Percentiles rank a stretch among this genome's conserved stretches.
phyloP scores from a whole-genome alignment of 805 yeast genomes.

The Myxozyma monticola region DNA sequence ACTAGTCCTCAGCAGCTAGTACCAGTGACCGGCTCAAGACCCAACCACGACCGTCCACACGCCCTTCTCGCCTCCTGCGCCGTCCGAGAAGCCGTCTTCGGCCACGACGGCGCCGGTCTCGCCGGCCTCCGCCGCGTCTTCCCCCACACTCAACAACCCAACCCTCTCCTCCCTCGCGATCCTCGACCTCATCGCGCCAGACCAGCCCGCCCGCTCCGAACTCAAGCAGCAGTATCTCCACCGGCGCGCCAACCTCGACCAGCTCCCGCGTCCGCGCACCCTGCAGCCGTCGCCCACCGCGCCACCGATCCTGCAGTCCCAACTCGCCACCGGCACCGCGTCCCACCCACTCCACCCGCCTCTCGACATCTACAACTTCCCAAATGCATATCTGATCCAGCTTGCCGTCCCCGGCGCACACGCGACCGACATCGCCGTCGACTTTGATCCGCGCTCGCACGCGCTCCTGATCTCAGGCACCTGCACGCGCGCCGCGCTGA shows the following conservation, averaged over 20 bases:
- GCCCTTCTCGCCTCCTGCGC: constrained; percentile 1
- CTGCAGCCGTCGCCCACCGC: background rate
- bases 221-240: background rate
- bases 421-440: constrained; percentile 17
- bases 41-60: background rate
- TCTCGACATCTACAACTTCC: constrained; percentile 20
- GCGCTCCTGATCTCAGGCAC: constrained; percentile 12
- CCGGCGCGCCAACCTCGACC: constrained; percentile 5
- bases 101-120: background rate
- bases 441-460: constrained; percentile 11
- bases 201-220: constrained; percentile 5
- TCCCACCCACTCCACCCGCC: constrained; percentile 8
- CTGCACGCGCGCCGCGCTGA: constrained; percentile 4
- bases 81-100: background rate
- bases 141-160: background rate
- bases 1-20: background rate
- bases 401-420: constrained; percentile 17
- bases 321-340: background rate
- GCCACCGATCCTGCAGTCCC: background rate
- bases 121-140: constrained; percentile 5
- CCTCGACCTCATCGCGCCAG: constrained; percentile 9
- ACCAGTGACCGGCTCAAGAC: background rate
- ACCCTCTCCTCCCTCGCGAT: background rate
- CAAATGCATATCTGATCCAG: constrained; percentile 10
- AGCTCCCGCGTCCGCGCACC: constrained; percentile 1